phyloP scores from a whole-genome alignment of 495 filamentous ascomycete genomes.

The Penicillium tannophilum region DNA sequence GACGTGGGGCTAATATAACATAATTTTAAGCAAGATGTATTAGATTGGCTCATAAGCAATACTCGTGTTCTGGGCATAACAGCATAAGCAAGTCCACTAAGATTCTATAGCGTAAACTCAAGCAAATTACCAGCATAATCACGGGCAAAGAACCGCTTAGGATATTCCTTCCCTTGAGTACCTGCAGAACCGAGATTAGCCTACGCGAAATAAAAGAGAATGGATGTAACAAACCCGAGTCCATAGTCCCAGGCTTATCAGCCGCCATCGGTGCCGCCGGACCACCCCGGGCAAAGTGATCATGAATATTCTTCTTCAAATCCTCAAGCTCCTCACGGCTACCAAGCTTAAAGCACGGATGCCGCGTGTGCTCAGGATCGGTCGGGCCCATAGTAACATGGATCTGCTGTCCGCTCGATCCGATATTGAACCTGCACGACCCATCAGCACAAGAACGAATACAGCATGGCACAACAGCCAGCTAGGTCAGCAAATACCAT shows the following conservation, averaged over 20 bases:
- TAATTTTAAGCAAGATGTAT: neutral
- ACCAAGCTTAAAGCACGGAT: constrained; percentile 60
- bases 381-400: constrained; percentile 57
- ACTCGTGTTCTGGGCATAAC: neutral
- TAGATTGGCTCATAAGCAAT: constrained; percentile 1
- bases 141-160: constrained; percentile 61
- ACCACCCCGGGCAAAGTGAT: constrained; percentile 52
- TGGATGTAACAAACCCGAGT: constrained; percentile 44
- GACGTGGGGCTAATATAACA: neutral
- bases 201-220: neutral
- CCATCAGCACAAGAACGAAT: neutral
- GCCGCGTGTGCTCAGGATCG: constrained; percentile 46
- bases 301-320: constrained; percentile 54
- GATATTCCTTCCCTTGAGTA: constrained; percentile 57
- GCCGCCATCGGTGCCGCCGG: constrained; percentile 52
- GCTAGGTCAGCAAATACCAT: constrained; percentile 39
- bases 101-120: constrained; percentile 56
- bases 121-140: constrained; percentile 64
- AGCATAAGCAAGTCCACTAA: neutral
- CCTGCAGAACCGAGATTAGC: constrained; percentile 30
- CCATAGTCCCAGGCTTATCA: constrained; percentile 55
- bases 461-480: neutral
- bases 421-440: constrained; percentile 55
- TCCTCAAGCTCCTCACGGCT: constrained; percentile 46
- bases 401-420: constrained; percentile 58